Percentiles rank a stretch among this genome's conserved stretches.
Evolutionary conservation across 495 filamentous ascomycete genomes (phyloP).

Genomic region (Aspergillus baeticus): DNA sequence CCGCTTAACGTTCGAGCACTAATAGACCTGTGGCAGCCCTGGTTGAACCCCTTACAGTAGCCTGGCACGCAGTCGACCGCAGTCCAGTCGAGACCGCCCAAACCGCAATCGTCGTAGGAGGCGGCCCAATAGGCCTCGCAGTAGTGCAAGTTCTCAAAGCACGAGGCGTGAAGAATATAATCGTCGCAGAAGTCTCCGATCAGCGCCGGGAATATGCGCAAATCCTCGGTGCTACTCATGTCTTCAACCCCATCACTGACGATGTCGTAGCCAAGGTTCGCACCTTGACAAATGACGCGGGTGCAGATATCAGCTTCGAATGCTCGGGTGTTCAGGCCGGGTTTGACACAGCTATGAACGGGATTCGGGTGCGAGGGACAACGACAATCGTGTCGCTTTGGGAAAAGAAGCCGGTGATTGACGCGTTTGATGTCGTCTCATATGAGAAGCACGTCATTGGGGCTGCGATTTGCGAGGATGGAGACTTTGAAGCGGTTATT

Average conservation of each 20-base stretch:
- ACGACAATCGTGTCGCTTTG: conserved; percentile 28
- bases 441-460: conserved; percentile 28
- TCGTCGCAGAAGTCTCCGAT: conserved; percentile 41
- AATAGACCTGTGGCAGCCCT: conserved; percentile 38
- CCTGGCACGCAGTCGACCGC: conserved; percentile 60
- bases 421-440: conserved; percentile 23
- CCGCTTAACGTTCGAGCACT: neutral
- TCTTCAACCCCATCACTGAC: conserved; percentile 22
- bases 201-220: conserved; percentile 19
- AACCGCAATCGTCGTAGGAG: conserved; percentile 55
- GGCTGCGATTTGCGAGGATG: conserved; percentile 40
- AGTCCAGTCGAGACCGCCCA: conserved; percentile 46
- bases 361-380: conserved; percentile 23
- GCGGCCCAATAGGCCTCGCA: conserved; percentile 60
- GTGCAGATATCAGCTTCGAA: conserved; percentile 28
- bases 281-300: conserved; percentile 15
- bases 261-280: conserved; percentile 21
- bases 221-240: conserved; percentile 22
- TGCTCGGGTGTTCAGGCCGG: conserved; percentile 30
- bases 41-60: conserved; percentile 61
- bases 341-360: conserved; percentile 25
- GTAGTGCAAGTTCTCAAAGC: conserved; percentile 56
- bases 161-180: conserved; percentile 48
- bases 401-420: conserved; percentile 24
- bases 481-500: conserved; percentile 57